Conservation (phyloP, 2,329 filamentous ascomycete genomes). For the Thermothelomyces thermophilus region DNA sequence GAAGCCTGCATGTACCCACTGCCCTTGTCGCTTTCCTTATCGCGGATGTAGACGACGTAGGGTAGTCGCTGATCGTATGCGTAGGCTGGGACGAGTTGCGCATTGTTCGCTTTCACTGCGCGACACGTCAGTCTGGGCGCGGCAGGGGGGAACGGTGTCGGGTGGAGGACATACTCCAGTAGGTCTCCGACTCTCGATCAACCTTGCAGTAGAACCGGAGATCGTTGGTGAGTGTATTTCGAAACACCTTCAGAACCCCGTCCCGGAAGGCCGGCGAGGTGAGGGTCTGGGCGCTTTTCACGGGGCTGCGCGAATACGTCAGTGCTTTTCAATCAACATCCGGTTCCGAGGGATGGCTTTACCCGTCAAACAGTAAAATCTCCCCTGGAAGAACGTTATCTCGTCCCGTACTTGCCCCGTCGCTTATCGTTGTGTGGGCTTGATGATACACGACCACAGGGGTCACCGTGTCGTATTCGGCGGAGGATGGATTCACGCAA, state of each 20-base stretch:
- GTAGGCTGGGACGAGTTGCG: conserved; percentile 27
- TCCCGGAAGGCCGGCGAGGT: conserved; percentile 20
- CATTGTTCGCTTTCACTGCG: conserved; percentile 26
- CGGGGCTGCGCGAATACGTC: conserved; percentile 13
- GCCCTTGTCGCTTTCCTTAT: conserved; percentile 24
- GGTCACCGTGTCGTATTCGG: conserved; percentile 23
- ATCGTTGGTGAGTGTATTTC: conserved; percentile 25
- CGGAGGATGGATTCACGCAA: conserved; percentile 5
- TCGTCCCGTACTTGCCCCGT: conserved; percentile 23
- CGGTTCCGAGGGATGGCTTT: neutral
- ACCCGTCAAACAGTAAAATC: conserved; percentile 27
- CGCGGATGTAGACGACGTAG: conserved; percentile 26
- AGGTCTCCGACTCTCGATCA: conserved; percentile 26
- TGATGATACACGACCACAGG: conserved; percentile 23
- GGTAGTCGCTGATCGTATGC: conserved; percentile 27
- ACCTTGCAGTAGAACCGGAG: conserved; percentile 27
- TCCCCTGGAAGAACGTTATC: conserved; percentile 29
- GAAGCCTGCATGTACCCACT: conserved; percentile 13
- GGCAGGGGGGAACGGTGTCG: too few species aligned
- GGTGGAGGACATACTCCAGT: conserved; percentile 22
- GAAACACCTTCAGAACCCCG: conserved; percentile 27
- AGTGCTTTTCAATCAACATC: neutral
- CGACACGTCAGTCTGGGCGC: neutral
- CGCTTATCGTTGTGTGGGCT: conserved; percentile 20
- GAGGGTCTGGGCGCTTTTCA: conserved; percentile 23